phyloP scores from a whole-genome alignment of 495 filamentous ascomycete species.

The Aspergillus leporis region DNA sequence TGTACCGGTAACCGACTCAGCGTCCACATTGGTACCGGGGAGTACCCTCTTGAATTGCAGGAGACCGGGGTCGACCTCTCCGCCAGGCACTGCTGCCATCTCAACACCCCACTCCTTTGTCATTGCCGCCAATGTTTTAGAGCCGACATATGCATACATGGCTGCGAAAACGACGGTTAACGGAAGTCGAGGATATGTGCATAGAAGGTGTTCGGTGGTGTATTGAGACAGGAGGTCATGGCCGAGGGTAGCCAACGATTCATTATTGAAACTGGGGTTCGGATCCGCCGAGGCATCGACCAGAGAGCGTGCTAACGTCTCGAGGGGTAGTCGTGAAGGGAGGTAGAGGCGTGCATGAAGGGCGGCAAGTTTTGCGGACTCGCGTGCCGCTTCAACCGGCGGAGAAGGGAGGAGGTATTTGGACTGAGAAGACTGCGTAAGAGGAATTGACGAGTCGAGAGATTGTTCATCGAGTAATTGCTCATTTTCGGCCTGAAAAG shows the following conservation, averaged over 20 bases:
- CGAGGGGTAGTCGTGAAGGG: constrained; percentile 74
- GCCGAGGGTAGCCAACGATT: constrained; percentile 78
- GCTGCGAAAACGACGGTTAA: constrained; percentile 78
- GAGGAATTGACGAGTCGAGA: constrained; percentile 23
- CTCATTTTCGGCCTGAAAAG: constrained; percentile 28
- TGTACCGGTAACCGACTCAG: constrained; percentile 19
- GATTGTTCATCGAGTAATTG: constrained; percentile 23
- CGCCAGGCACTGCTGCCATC: constrained; percentile 74
- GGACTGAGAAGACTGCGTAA: constrained; percentile 26
- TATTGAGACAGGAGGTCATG: constrained; percentile 81
- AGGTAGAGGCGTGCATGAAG: constrained; percentile 90
- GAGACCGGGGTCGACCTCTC: constrained; percentile 90
- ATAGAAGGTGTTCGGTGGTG: constrained; percentile 81
- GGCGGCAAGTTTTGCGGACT: constrained; percentile 88
- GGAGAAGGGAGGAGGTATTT: constrained; percentile 61
- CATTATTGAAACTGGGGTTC: constrained; percentile 75
- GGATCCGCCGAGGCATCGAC: constrained; percentile 81
- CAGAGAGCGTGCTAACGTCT: constrained; percentile 82
- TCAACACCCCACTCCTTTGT: constrained; percentile 90
- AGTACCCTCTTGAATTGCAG: constrained; percentile 72
- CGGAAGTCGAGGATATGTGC: constrained; percentile 85
- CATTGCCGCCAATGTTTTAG: constrained; percentile 66
- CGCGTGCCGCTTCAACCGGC: constrained; percentile 61
- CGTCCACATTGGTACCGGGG: constrained; percentile 53
- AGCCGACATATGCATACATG: constrained; percentile 78